These are phyloP conservation scores for Penicillium sp. DNA, from an alignment of 2,329 filamentous ascomycete genomes.

Conservation along the genomic window DNA sequence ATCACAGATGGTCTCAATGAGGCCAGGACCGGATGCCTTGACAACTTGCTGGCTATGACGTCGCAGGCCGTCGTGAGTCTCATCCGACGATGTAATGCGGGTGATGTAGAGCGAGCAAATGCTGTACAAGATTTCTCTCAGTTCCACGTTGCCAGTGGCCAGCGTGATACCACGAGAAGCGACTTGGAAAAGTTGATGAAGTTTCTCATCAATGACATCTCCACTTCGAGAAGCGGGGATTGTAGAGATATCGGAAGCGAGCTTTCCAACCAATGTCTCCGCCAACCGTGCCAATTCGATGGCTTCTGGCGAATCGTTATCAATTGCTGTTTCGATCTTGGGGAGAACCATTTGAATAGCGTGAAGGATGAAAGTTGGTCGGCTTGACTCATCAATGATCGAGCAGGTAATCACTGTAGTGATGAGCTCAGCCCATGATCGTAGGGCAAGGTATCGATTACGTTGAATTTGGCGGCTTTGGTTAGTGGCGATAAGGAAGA, in stretches of 20 bases:
- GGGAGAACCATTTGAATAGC: constrained; percentile 84
- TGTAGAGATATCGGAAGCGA: constrained; percentile 36
- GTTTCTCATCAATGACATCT: constrained; percentile 79
- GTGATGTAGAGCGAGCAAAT: constrained; percentile 85
- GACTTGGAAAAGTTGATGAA: constrained; percentile 87
- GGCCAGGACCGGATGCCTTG: constrained; percentile 73
- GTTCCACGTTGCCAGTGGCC: constrained; percentile 64
- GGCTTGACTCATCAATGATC: constrained; percentile 70
- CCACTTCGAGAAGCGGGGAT: constrained; percentile 50
- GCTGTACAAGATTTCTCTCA: constrained; percentile 85
- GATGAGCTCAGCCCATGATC: constrained; percentile 80
- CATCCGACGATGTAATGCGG: constrained; percentile 55
- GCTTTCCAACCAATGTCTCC: constrained; percentile 58
- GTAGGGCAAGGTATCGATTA: constrained; percentile 65
- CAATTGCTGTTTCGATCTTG: constrained; percentile 75
- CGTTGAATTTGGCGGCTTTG: constrained; percentile 36
- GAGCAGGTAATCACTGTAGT: constrained; percentile 80
- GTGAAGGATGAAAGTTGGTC: constrained; percentile 77
- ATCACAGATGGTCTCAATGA: constrained; percentile 86
- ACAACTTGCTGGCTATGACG: constrained; percentile 64
- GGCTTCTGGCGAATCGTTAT: constrained; percentile 67
- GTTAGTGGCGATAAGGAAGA: constrained; percentile 43
- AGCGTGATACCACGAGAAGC: constrained; percentile 76
- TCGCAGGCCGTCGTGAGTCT: constrained; percentile 48
- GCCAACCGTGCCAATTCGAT: constrained; percentile 73